Percentiles rank a stretch among this genome's conserved stretches.
Conservation (phyloP, 2,329 filamentous ascomycete genomes). For the Aspergillus piperis region DNA sequence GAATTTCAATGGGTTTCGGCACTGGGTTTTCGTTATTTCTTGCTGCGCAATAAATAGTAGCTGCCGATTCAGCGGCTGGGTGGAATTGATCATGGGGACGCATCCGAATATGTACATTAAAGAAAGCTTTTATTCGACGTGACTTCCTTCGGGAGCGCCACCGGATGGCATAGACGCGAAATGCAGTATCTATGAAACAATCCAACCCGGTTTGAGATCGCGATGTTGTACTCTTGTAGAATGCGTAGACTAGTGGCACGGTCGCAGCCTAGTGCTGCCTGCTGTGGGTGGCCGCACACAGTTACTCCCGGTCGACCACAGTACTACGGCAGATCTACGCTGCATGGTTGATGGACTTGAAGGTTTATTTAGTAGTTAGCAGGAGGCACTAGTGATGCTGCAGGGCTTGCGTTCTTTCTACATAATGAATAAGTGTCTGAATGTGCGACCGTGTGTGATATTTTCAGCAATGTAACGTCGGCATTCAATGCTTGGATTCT, state of each 20-base stretch:
- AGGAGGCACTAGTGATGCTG: background rate
- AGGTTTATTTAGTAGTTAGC: too few relatives aligned
- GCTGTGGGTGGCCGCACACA: background rate
- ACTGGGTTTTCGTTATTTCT: constrained; percentile 40
- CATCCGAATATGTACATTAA: constrained; percentile 39
- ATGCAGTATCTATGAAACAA: constrained; percentile 30
- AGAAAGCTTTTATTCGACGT: constrained; percentile 25
- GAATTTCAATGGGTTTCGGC: constrained; percentile 37
- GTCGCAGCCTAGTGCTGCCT: background rate
- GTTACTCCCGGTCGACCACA: too few relatives aligned
- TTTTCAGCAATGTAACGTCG: background rate
- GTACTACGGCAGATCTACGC: too few relatives aligned
- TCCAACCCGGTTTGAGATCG: constrained; percentile 21
- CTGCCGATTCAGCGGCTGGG: constrained; percentile 30
- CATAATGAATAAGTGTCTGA: background rate
- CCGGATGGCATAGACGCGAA: constrained; percentile 39
- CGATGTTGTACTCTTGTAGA: background rate
- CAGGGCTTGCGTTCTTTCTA: background rate
- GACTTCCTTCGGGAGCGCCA: constrained; percentile 34
- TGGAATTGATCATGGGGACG: constrained; percentile 32
- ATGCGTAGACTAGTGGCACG: background rate
- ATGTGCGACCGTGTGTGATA: background rate
- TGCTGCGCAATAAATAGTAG: constrained; percentile 34
- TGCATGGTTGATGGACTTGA: background rate
- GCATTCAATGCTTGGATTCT: background rate